These are phyloP conservation scores for Trichosanthes truncata DNA, from an alignment of 306 rosid species.

Conservation along the genomic window DNA sequence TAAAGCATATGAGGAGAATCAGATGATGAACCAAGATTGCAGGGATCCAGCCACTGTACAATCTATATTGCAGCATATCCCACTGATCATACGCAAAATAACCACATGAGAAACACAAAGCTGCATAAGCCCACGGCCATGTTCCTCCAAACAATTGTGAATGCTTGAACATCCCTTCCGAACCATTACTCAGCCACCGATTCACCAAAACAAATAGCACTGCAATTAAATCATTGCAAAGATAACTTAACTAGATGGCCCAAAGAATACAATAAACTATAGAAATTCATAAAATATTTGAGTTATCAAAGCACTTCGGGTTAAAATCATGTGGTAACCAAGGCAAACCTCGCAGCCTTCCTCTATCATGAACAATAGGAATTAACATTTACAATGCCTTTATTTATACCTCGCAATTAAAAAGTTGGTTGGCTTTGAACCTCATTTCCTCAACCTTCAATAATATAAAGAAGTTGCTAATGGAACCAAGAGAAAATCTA, in stretches of 20 bases:
- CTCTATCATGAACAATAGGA: neutral
- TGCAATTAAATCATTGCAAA: conserved; percentile 25
- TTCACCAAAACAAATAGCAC: conserved; percentile 56
- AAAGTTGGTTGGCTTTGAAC: neutral
- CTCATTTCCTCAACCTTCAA: conserved; percentile 1
- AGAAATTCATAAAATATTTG: neutral
- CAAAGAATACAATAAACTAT: neutral
- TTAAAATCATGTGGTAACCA: neutral
- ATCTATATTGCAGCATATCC: conserved; percentile 70
- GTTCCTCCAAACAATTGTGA: conserved; percentile 59
- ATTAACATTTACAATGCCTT: neutral
- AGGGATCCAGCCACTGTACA: conserved; percentile 74
- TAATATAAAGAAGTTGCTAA: neutral
- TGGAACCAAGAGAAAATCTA: neutral
- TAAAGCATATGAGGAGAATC: conserved; percentile 79
- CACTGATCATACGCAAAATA: conserved; percentile 97
- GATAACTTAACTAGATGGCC: neutral
- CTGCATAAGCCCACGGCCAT: conserved; percentile 83
- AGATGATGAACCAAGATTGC: conserved; percentile 81
- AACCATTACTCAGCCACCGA: conserved; percentile 37
- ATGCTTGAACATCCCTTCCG: conserved; percentile 69
- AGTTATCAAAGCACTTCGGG: neutral
- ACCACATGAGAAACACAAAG: conserved; percentile 91
- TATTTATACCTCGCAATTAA: neutral
- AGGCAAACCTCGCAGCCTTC: neutral